Conservation (phyloP, 2,329 filamentous ascomycete genomes). For the Triangularia setosa region DNA sequence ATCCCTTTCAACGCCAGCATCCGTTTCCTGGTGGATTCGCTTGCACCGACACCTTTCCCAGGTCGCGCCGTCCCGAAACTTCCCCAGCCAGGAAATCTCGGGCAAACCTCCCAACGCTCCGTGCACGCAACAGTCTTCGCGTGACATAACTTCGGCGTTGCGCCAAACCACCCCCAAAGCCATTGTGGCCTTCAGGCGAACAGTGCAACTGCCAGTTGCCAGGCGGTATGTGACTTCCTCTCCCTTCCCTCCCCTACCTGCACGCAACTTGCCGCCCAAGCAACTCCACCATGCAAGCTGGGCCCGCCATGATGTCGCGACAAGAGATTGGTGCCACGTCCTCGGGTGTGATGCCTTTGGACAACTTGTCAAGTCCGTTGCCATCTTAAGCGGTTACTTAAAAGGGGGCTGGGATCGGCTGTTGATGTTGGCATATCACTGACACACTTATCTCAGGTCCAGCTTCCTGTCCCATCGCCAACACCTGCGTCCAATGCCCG, state of each 20-base stretch:
- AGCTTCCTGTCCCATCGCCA: not conserved
- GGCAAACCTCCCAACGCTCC: conserved; percentile 5
- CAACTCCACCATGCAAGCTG: not conserved
- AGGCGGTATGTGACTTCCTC: conserved; percentile 9
- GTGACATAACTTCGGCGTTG: conserved; percentile 17
- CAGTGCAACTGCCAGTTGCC: conserved; percentile 13
- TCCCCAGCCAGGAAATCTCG: conserved; percentile 3
- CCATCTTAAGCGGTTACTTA: not conserved
- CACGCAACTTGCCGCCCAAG: not conserved
- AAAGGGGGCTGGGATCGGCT: not conserved
- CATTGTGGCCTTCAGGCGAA: not conserved
- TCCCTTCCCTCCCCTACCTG: not conserved
- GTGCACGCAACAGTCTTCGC: conserved; percentile 12
- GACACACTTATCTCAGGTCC: conserved; percentile 2
- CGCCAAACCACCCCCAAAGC: conserved; percentile 7
- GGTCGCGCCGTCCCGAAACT: not conserved
- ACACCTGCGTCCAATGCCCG: conserved; percentile 17
- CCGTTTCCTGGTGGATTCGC: not conserved
- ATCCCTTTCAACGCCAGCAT: not conserved
- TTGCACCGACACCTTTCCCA: not conserved
- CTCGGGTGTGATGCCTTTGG: not conserved
- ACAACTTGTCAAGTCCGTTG: conserved; percentile 5
- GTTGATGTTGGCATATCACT: conserved; percentile 4
- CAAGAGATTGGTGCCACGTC: not conserved
- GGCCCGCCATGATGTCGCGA: not conserved